Conservation (phyloP, 805 yeast species). For the Yamadazyma paraphyllophila region DNA sequence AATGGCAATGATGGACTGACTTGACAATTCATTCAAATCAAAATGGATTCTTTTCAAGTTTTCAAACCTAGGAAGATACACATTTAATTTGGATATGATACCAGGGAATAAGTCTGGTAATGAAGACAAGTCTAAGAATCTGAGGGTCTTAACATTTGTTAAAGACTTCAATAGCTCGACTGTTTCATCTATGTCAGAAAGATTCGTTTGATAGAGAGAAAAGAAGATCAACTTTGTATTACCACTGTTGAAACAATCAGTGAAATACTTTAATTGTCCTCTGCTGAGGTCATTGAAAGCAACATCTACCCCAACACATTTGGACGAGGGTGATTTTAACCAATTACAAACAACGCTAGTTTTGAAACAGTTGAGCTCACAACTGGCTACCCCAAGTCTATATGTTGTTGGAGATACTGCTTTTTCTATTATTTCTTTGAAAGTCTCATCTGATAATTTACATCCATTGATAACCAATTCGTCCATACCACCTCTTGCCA, state of each 20-base stretch:
- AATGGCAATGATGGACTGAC: conserved; percentile 47
- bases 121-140: conserved; percentile 54
- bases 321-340: conserved; percentile 43
- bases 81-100: conserved; percentile 43
- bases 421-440: conserved; percentile 37
- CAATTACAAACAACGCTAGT: conserved; percentile 45
- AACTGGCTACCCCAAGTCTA: conserved; percentile 53
- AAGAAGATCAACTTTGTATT: conserved; percentile 45
- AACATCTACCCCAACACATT: conserved; percentile 54
- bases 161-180: conserved; percentile 35
- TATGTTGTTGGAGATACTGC: conserved; percentile 45
- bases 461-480: conserved; percentile 60
- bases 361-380: conserved; percentile 44
- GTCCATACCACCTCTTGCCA: conserved; percentile 50
- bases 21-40: conserved; percentile 50
- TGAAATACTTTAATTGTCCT: conserved; percentile 48
- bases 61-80: conserved; percentile 44
- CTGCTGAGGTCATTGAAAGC: conserved; percentile 52
- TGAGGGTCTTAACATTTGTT: conserved; percentile 36
- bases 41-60: conserved; percentile 52
- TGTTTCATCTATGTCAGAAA: conserved; percentile 41
- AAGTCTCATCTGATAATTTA: conserved; percentile 42
- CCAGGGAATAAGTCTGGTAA: conserved; percentile 53
- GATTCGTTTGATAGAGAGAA: conserved; percentile 50
- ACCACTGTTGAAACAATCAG: conserved; percentile 35